Percentiles rank a stretch among this genome's conserved stretches.
Conservation (phyloP, 139 green algal genomes). For the Desmodesmus armatus region DNA sequence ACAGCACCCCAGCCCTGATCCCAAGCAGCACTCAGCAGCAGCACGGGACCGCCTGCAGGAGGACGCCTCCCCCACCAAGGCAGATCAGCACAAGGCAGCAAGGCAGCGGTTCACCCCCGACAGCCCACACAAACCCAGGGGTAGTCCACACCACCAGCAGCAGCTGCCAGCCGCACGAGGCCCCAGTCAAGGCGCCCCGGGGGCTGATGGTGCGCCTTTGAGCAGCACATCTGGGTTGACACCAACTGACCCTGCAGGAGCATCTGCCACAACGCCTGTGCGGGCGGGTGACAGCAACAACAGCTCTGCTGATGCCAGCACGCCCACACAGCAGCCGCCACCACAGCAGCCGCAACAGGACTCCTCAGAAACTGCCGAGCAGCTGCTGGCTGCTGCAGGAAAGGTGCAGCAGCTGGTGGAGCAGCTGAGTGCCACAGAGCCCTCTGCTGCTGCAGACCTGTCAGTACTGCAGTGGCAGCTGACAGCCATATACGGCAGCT, state of each 20-base stretch:
- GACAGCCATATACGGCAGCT: neutral
- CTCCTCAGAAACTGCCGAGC: neutral
- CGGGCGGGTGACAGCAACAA: too few relatives aligned
- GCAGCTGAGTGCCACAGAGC: conserved; percentile 16
- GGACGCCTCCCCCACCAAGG: too few relatives aligned
- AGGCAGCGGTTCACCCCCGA: neutral
- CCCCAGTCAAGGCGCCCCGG: neutral
- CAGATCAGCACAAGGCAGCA: too few relatives aligned
- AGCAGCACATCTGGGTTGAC: neutral
- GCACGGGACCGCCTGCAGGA: too few relatives aligned
- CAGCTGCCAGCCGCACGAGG: neutral
- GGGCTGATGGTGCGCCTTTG: neutral
- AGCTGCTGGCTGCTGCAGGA: conserved; percentile 26
- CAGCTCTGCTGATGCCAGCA: neutral
- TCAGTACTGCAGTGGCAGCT: conserved; percentile 39
- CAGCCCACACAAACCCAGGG: neutral
- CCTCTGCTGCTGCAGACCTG: conserved; percentile 26
- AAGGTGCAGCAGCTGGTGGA: conserved; percentile 33
- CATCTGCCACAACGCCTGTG: too few relatives aligned
- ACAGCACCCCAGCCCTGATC: neutral
- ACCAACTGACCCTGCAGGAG: too few relatives aligned
- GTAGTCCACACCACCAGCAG: neutral
- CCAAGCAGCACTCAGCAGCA: neutral
- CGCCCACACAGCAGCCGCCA: neutral
- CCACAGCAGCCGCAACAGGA: conserved; percentile 4